Evolutionary conservation across 108 stramenopile genomes (phyloP), one percentile per base, ranked within the genome.

Genomic region (Stephanodiscus minutulus): DNA sequence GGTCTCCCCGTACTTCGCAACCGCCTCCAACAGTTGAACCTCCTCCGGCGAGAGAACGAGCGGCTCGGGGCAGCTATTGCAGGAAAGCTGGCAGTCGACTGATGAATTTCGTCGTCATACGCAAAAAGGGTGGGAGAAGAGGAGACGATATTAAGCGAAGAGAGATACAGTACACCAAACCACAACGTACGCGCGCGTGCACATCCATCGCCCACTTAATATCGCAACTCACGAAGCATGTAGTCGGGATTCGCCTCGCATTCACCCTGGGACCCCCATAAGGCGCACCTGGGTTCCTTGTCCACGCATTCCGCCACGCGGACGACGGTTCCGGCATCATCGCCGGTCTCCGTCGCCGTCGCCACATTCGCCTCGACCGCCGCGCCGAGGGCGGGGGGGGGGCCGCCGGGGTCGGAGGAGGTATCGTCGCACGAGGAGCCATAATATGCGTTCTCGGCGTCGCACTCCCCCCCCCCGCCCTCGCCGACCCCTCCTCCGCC

Each of bases 1-100:
- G 29, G 62, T 33, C 47, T 62, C 68, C 15, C 93, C 93, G 65
- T 87, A 91, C 10, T 77, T 64, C 27, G 47, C 72, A 15, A 88
- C 81, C 3, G 62, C 55, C 11, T 68, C 68, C 54, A 91, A 12
- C 18, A 90, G 11, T 8, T 61, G 46, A 7, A 61, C 59, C 21
- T 78, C 82, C 29, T 76, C 72, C 21, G 35, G 1, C 46, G 61
- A 70, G 13, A 44, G 11, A 17, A 44, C 43, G 43, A 44, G 13
- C 1, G 43, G 43, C 43, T 44, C 15, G 15, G 43, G 43, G 15
- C 43, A 44, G 43, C 43, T 44, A 3, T 44, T 44, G 15, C 43
- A 44, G 13, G 43, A 44, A 15, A 44, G 12, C 0, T 11, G 12
- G 15, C 43, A 44, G 12, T 44, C 43, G 43, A 44, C 43, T 44